Percentiles rank a stretch among this genome's conserved stretches.
Conservation (phyloP, 2,329 filamentous ascomycete species). For the Cladosporium velox region DNA sequence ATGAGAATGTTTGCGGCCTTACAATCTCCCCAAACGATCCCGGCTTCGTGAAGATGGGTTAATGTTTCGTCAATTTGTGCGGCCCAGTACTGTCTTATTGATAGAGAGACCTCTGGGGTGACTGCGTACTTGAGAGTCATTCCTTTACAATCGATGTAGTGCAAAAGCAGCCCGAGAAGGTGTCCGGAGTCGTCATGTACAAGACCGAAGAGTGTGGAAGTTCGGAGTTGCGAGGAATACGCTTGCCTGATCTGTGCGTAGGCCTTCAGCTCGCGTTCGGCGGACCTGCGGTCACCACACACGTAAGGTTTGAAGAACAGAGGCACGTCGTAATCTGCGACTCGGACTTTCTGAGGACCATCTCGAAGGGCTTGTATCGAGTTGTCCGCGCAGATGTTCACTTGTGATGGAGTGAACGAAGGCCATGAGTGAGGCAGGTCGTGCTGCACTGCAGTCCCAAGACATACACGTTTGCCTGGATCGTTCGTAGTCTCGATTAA, state of each 20-base stretch:
- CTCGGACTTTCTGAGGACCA: not conserved
- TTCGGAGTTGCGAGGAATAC: not conserved
- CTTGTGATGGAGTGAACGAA: not conserved
- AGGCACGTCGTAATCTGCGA: not conserved
- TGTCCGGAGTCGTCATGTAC: not conserved
- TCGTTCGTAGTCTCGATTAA: not conserved
- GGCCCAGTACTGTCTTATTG: slow-evolving; percentile 8
- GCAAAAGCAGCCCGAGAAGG: not conserved
- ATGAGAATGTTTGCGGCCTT: slow-evolving; percentile 32
- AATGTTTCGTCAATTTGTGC: slow-evolving; percentile 1
- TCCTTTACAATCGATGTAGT: not conserved
- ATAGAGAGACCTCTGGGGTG: not conserved
- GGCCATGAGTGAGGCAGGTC: not conserved
- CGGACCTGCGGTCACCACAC: not conserved
- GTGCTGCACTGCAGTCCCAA: not conserved
- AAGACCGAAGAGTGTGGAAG: not conserved
- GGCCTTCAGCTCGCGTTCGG: not conserved
- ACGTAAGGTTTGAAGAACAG: not conserved
- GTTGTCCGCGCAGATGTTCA: not conserved
- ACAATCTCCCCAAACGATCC: slow-evolving; percentile 34
- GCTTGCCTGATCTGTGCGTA: not conserved
- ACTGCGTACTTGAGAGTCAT: not conserved
- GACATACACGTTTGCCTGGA: not conserved
- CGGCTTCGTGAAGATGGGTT: slow-evolving; percentile 25
- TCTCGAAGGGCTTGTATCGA: not conserved